Percentiles rank a stretch among this genome's conserved stretches.
phyloP scores from a whole-genome alignment of 2,329 filamentous ascomycete genomes.

The Ophiocordyceps australis region DNA sequence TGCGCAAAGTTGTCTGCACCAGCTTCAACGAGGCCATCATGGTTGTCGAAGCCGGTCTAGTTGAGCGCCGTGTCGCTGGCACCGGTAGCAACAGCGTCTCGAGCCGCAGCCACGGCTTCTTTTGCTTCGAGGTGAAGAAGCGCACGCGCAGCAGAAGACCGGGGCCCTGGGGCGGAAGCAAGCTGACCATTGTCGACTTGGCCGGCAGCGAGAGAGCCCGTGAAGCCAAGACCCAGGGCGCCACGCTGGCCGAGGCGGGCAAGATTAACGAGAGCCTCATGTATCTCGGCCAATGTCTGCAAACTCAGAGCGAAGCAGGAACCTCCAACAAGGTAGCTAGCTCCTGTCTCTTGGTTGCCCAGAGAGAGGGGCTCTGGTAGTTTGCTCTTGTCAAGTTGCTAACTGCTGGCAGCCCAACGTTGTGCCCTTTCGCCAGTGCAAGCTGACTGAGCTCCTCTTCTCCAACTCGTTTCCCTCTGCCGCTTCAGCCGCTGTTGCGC shows the following conservation, averaged over 20 bases:
- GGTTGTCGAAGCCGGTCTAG: conserved; percentile 75
- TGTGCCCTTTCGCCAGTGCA: conserved; percentile 69
- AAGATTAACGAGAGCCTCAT: conserved; percentile 98
- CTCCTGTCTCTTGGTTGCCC: not conserved
- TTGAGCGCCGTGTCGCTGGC: conserved; percentile 72
- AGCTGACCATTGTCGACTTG: conserved; percentile 76
- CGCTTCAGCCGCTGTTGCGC: conserved; percentile 17
- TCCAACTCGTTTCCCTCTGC: conserved; percentile 70
- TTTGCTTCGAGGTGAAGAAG: conserved; percentile 89
- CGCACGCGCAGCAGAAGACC: conserved; percentile 27
- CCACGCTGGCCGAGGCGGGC: conserved; percentile 83
- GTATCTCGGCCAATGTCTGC: conserved; percentile 93
- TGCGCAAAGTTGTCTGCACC: conserved; percentile 78
- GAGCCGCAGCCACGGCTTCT: conserved; percentile 88
- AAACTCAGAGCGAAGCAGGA: conserved; percentile 75
- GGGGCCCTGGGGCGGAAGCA: conserved; percentile 54
- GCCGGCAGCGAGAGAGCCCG: conserved; percentile 86
- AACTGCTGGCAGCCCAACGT: conserved; percentile 42
- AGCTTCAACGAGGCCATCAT: conserved; percentile 70
- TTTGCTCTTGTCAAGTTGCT: no score
- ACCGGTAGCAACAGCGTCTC: conserved; percentile 88
- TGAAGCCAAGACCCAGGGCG: conserved; percentile 84
- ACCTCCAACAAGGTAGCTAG: conserved; percentile 40
- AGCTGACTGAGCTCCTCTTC: conserved; percentile 69
- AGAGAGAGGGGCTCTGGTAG: not conserved